Base-by-base conservation (phyloP, 768 basidiomycete species). In the Mycena latifolia region DNA sequence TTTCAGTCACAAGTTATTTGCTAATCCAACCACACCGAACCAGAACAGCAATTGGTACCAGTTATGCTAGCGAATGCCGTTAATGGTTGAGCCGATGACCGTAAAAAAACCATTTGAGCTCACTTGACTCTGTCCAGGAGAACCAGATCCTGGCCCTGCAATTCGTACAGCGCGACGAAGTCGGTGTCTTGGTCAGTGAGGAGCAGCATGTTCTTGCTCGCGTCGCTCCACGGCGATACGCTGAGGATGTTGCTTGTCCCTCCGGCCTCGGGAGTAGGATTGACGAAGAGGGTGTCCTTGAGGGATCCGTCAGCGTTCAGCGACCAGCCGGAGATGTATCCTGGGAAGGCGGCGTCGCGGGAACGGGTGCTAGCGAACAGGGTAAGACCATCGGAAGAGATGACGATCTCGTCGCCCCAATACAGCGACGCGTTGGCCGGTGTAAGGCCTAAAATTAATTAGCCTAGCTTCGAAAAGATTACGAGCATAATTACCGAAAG, bases 381-480 rank as follows among this genome's bases (percentile, higher is more conserved):
- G 28, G 67, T 69, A 5, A 9, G 28, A 3, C 67, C 65, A n/a
- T 66, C 65, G 43, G 59, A 52, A n/a, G 70, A 71, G 10, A 71
- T 63, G 22, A 65, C 67, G 41, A 73, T 65, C 22, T 73, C 72
- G 48, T 73, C 72, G 25, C 72, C 67, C 72, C 72, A 73, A 43
- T 73, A 73, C 14, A 67, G 59, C 14, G 68, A 66, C 1, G 71
- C 65, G 41, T 71, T 71, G 7, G 67, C 59, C 1, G 71, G 71
- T 10, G 57, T 64, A 3, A 71, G 53, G 5, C 69, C 69, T 69
- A 22, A 18, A 62, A 1, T 18, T 59, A 28, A 27, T 48, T 10
- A 24, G 20, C 10, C 12, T n/a, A n/a, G 43, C 1, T 31, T 15
- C 28, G 12, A 33, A n/a, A 10, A 2, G 27, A 37, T 17, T 29